Percentiles rank a stretch among this genome's conserved stretches.
Evolutionary conservation across 805 yeast species (phyloP).

Genomic region (Starmerella sp.): DNA sequence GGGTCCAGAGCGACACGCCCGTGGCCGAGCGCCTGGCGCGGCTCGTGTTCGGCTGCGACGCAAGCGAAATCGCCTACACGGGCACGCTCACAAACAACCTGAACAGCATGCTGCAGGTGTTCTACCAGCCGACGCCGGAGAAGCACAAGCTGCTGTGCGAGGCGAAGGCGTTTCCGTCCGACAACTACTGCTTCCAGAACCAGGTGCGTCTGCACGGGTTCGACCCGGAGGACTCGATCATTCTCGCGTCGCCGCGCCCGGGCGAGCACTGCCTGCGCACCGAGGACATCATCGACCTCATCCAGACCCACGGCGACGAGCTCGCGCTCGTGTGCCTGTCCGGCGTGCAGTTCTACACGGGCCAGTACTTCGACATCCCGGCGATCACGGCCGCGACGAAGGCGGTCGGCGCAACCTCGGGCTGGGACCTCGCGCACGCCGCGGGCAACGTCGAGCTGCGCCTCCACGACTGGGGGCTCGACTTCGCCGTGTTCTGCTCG

Average conservation of each 20-base stretch:
- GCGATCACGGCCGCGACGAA: conserved; percentile 59
- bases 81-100: conserved; percentile 75
- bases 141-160: conserved; percentile 70
- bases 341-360: conserved; percentile 87
- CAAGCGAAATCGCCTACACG: conserved; percentile 74
- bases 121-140: conserved; percentile 53
- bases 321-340: conserved; percentile 70
- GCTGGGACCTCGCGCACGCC: conserved; percentile 96
- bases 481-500: conserved; percentile 91
- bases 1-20: conserved; percentile 82
- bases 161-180: conserved; percentile 84
- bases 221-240: conserved; percentile 42
- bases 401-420: conserved; percentile 40
- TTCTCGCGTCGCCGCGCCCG: conserved; percentile 51
- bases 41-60: conserved; percentile 59
- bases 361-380: conserved; percentile 70
- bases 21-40: conserved; percentile 57
- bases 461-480: conserved; percentile 82
- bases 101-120: conserved; percentile 60
- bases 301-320: conserved; percentile 46
- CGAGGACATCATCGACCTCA: conserved; percentile 46
- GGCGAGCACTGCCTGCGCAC: conserved; percentile 51
- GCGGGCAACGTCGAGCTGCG: conserved; percentile 71
- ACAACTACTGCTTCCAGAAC: conserved; percentile 72
- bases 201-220: conserved; percentile 53